Evolutionary conservation across 2,329 filamentous ascomycete species (phyloP), one percentile per base, ranked within the genome.

Genomic region (Rhexocercosporidium sp.): DNA sequence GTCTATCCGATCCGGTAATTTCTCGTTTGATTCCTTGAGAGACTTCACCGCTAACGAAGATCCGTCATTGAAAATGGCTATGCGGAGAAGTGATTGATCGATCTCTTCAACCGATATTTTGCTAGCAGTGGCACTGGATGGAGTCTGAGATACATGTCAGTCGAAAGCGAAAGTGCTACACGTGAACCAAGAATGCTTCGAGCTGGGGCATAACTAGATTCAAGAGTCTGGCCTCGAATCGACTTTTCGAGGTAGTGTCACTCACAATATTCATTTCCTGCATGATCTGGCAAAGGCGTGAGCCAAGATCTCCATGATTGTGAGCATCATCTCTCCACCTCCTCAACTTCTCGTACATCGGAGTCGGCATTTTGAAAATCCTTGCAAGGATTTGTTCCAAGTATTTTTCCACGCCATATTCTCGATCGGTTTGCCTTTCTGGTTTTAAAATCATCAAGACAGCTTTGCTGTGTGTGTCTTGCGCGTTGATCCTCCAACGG

Each of bases 371-470:
- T 4, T 84, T 78, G n/a, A 95, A 82, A 22, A 87, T 86, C 37
- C 89, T 86, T 3, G 84, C 86, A 18, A 97, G 83, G n/a, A 92
- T 85, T 61, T 84, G 87, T 65, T 89, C 86, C 0, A 97, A 82
- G 0, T 81, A 83, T 9, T 80, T 76, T 34, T 92, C 87, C 1
- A 97, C 82, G 44, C 84, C 85, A 76, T 94, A 97, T 1, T 95
- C 91, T 31, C 93, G 86, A 75, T 97, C 93, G 2, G 88, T 89
- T 62, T 93, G 85, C 70, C 85, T 89, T 69, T 94, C 90, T 0
- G 94, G 93, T 0, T 96, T 85, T 0, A 97, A 79, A 2, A 90
- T 89, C 1, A 92, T 94, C 0, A 97, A 81, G 1, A 97, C 80
- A 2, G 92, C 90, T 1, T 86, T 81, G 1, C 84, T 81, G 73